These are phyloP conservation scores for Candida krabiensis DNA, from an alignment of 805 yeast species.

Conservation along the genomic window DNA sequence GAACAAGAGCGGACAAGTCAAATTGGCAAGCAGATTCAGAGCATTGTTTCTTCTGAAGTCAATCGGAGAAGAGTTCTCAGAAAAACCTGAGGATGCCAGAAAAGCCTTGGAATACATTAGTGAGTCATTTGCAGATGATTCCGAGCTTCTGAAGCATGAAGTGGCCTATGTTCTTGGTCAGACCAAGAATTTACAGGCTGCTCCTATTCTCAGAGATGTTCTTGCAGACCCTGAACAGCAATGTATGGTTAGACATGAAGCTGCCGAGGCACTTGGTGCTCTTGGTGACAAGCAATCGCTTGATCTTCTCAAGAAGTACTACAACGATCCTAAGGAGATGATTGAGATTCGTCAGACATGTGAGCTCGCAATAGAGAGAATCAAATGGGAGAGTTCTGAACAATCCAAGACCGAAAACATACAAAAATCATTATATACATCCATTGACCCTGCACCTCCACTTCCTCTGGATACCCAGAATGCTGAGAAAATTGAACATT, in stretches of 20 bases:
- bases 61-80: conserved; percentile 70
- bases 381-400: conserved; percentile 85
- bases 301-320: conserved; percentile 61
- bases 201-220: conserved; percentile 72
- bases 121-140: conserved; percentile 74
- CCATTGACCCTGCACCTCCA: conserved; percentile 99
- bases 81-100: conserved; percentile 53
- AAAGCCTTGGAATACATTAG: conserved; percentile 80
- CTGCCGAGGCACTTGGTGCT: conserved; percentile 98
- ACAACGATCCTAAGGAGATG: conserved; percentile 64
- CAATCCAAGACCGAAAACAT: conserved; percentile 63
- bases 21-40: conserved; percentile 85
- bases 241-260: conserved; percentile 98
- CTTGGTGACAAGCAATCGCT: conserved; percentile 79
- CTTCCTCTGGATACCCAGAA: conserved; percentile 54
- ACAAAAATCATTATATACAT: conserved; percentile 74
- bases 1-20: conserved; percentile 65
- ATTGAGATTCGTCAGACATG: conserved; percentile 95
- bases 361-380: conserved; percentile 93
- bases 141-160: conserved; percentile 94
- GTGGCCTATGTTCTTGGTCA: conserved; percentile 97
- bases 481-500: conserved; percentile 60
- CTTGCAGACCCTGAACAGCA: conserved; percentile 68
- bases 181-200: conserved; percentile 79
- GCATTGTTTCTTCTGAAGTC: conserved; percentile 90